Conservation (phyloP, 768 basidiomycete genomes). For the Hemileccinum rubropunctum region DNA sequence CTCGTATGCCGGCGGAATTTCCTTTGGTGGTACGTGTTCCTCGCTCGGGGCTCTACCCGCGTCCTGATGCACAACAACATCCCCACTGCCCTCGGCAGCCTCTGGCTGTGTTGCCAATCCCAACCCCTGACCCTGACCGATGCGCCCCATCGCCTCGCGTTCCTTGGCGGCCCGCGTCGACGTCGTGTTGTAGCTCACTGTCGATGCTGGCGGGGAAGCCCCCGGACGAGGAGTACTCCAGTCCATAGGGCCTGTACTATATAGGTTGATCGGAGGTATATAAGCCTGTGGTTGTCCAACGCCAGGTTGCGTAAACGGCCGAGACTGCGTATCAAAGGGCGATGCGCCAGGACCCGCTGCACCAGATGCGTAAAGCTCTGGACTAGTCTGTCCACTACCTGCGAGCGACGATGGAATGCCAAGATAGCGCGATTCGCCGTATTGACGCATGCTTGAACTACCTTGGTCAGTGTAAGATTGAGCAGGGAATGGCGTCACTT, state of each 20-base stretch:
- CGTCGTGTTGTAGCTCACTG: conserved; percentile 12
- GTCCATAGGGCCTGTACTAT: conserved; percentile 14
- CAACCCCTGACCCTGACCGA: conserved; percentile 15
- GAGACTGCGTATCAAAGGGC: conserved; percentile 8
- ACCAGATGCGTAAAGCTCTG: conserved; percentile 10
- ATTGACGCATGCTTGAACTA: conserved; percentile 24
- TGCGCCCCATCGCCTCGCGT: conserved; percentile 20
- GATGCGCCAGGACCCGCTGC: neutral
- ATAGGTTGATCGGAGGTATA: conserved; percentile 6
- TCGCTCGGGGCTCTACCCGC: conserved; percentile 24
- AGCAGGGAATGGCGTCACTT: conserved; percentile 30
- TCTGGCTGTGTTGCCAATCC: conserved; percentile 22
- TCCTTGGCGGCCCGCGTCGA: conserved; percentile 21
- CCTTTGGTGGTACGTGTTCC: conserved; percentile 16
- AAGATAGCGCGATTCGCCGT: conserved; percentile 10
- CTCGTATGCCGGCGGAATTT: conserved; percentile 30
- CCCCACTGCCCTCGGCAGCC: conserved; percentile 16
- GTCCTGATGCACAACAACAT: conserved; percentile 28
- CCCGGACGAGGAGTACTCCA: conserved; percentile 19
- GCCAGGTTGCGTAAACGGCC: conserved; percentile 1
- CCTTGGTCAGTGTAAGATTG: conserved; percentile 4
- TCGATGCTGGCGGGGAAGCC: conserved; percentile 24
- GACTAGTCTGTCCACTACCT: neutral
- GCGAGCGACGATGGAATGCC: conserved; percentile 2
- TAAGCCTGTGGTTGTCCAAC: conserved; percentile 1